These are phyloP conservation scores for Vinca minor DNA, from an alignment of 257 asterid species.

Conservation along the genomic window DNA sequence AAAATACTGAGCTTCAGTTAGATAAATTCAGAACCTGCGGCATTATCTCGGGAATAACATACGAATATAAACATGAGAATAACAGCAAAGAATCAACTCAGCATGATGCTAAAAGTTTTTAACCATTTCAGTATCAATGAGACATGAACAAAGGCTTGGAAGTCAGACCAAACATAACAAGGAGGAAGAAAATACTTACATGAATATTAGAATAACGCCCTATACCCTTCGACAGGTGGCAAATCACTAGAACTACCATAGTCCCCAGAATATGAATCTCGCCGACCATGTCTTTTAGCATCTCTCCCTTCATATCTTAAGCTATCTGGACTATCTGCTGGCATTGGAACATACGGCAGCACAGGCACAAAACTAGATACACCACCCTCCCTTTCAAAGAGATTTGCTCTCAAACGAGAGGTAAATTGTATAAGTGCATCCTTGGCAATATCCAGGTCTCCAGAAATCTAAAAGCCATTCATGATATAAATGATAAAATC, in stretches of 20 bases:
- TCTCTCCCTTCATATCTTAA: constrained; percentile 65
- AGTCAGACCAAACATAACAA: not conserved
- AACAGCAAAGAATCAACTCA: not conserved
- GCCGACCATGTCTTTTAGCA: constrained; percentile 61
- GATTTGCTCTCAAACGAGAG: constrained; percentile 85
- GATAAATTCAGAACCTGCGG: too few species aligned
- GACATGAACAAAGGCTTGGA: not conserved
- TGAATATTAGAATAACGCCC: constrained; percentile 49
- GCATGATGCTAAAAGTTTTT: not conserved
- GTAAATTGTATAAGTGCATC: constrained; percentile 88
- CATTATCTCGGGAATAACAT: not conserved
- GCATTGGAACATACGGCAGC: constrained; percentile 71
- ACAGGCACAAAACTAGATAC: constrained; percentile 63
- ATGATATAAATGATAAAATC: not conserved
- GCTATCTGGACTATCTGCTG: constrained; percentile 57
- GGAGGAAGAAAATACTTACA: constrained; percentile 30
- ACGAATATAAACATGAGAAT: not conserved
- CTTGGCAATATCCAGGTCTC: constrained; percentile 74
- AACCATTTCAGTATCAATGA: not conserved
- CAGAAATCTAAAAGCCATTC: constrained; percentile 51
- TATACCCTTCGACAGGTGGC: constrained; percentile 57
- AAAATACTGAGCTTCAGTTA: not conserved
- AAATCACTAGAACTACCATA: constrained; percentile 52
- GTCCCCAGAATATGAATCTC: constrained; percentile 61
- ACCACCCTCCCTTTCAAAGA: constrained; percentile 84